Conservation (phyloP, 2,329 filamentous ascomycete genomes). For the Sclerotinia nivalis region DNA sequence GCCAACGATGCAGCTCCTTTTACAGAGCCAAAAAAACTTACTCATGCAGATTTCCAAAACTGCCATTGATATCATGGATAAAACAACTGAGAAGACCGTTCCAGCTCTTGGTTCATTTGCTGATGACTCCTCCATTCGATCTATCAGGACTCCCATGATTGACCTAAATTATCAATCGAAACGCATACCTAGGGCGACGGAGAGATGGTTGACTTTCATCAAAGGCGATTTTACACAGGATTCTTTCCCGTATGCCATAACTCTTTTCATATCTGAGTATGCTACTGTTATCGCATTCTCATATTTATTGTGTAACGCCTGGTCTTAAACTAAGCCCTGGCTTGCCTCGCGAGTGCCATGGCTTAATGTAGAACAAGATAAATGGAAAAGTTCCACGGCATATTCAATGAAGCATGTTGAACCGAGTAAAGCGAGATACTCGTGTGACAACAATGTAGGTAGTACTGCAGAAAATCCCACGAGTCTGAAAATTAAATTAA, state of each 20-base stretch:
- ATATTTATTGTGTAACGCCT: background rate
- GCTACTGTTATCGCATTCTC: background rate
- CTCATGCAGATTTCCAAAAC: slow-evolving; percentile 35
- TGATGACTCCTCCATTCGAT: slow-evolving; percentile 6
- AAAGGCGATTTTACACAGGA: background rate
- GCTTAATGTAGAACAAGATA: background rate
- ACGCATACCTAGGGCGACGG: no score
- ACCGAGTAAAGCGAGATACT: background rate
- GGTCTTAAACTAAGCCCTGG: background rate
- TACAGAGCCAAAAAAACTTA: slow-evolving; percentile 15
- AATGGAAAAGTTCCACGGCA: background rate
- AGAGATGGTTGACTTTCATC: background rate
- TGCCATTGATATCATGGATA: slow-evolving; percentile 32
- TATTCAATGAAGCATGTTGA: background rate
- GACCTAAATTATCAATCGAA: background rate
- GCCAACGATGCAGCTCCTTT: background rate
- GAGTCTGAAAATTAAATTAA: background rate
- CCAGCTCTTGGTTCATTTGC: slow-evolving; percentile 29
- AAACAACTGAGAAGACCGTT: slow-evolving; percentile 28
- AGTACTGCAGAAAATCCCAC: background rate
- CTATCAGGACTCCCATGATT: background rate
- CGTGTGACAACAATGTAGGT: background rate
- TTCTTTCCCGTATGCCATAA: background rate
- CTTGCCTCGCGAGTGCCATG: background rate
- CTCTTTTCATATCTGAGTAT: background rate